These are phyloP conservation scores for Fusarium phyllophilum DNA, from an alignment of 2,329 filamentous ascomycete genomes.

Conservation along the genomic window DNA sequence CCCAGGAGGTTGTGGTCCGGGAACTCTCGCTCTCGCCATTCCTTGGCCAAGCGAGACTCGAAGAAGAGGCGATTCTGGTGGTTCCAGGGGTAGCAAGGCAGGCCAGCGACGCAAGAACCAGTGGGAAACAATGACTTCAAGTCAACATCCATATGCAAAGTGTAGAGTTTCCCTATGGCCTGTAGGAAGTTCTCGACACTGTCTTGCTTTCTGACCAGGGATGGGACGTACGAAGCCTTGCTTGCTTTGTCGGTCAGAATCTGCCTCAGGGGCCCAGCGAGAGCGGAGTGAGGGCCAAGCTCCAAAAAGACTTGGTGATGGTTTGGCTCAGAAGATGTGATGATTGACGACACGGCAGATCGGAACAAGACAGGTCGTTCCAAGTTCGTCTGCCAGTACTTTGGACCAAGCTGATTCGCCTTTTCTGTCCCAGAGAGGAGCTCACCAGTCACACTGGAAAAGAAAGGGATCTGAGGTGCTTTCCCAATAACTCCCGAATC, in stretches of 20 bases:
- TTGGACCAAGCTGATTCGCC: background rate
- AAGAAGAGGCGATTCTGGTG: background rate
- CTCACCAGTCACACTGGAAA: slow-evolving; percentile 5
- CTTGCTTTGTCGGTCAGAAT: background rate
- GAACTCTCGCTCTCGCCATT: background rate
- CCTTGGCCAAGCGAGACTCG: background rate
- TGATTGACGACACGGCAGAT: slow-evolving; percentile 12
- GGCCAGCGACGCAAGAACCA: background rate
- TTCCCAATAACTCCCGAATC: background rate
- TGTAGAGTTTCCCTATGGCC: background rate
- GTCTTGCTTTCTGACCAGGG: background rate
- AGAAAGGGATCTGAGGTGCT: background rate
- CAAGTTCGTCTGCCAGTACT: slow-evolving; percentile 47
- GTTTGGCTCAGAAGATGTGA: background rate
- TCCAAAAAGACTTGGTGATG: slow-evolving; percentile 34
- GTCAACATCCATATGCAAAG: background rate
- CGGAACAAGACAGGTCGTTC: slow-evolving; percentile 44
- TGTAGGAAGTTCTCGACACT: background rate
- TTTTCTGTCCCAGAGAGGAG: background rate
- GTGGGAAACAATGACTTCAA: background rate
- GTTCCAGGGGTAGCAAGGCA: background rate
- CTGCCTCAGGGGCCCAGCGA: slow-evolving; percentile 36
- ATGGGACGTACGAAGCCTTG: background rate
- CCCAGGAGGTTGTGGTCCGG: background rate
- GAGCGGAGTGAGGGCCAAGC: slow-evolving; percentile 42